Percentiles rank a stretch among this genome's conserved stretches.
phyloP scores from a whole-genome alignment of 805 yeast species.

The Myxozyma neglecta region DNA sequence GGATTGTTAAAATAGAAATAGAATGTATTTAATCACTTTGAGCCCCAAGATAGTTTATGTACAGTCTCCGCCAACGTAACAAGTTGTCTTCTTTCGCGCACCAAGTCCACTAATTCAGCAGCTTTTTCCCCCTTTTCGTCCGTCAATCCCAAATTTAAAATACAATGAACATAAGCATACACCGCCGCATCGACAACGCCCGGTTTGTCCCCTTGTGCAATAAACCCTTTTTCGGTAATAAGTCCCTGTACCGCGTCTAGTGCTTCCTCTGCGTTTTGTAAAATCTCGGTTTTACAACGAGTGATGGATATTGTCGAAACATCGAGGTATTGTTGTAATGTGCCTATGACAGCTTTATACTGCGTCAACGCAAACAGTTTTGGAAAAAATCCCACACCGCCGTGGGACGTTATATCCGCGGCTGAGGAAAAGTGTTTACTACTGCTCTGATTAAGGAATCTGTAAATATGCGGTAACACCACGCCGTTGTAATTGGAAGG shows the following conservation, averaged over 20 bases:
- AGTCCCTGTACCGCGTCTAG: constrained; percentile 21
- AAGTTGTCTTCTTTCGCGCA: constrained; percentile 3
- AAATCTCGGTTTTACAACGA: neutral
- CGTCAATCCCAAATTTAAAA: constrained; percentile 6
- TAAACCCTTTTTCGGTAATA: neutral
- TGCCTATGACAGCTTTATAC: neutral
- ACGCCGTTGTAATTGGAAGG: constrained; percentile 1
- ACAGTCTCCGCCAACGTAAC: constrained; percentile 5
- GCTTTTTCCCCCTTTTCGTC: constrained; percentile 1
- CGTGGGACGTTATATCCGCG: neutral
- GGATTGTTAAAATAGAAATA: neutral
- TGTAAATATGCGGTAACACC: constrained; percentile 1
- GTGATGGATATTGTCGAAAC: neutral
- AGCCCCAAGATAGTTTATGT: neutral
- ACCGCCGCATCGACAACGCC: constrained; percentile 23
- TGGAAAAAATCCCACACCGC: constrained; percentile 2
- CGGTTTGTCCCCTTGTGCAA: constrained; percentile 2
- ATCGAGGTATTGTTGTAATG: neutral
- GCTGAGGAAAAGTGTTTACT: neutral
- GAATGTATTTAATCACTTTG: neutral
- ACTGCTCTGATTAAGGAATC: neutral
- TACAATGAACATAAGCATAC: constrained; percentile 19
- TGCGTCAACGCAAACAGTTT: neutral
- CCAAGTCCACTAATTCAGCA: constrained; percentile 12
- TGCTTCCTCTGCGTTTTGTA: constrained; percentile 22